Base-by-base conservation (phyloP, 768 basidiomycete genomes). In the Phaeolepiota aurea region DNA sequence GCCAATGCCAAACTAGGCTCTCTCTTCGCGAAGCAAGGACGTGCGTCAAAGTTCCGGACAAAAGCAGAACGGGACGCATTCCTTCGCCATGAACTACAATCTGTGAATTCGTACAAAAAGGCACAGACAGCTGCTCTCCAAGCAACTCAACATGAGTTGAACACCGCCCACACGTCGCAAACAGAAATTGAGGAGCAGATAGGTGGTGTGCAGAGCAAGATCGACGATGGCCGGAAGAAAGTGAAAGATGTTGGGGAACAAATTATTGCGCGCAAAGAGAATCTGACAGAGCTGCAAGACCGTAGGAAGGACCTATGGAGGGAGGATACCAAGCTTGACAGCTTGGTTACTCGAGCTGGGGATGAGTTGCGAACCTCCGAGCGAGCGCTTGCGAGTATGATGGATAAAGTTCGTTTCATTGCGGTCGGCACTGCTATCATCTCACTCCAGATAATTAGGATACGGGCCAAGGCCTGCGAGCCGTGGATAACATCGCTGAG, bases 371-470 rank as follows among this genome's bases (percentile, higher is more conserved):
- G 84, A 53, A 73, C 72, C 1, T 81, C 88, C 0, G 91, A 98
- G 61, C 69, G 92, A 40, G 65, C 62, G 10, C 64, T 98, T 21
- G 79, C 85, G 3, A 72, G 82, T 12, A 96, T 94, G 82, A 94
- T 98, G 89, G 96, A 99, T 59, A 91, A 92, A 69, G 92, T 89
- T 37, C 45, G 68, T n/a, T n/a, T n/a, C n/a, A n/a, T n/a, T 20
- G 11, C 3, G 10, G 13, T 18, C 28, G 13, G 9, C 18, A 15
- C 4, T 16, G 19, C 21, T 21, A 30, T 23, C 12, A 48, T 14
- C 11, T 37, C 51, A 39, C 23, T 15, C 25, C 35, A 36, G 13
- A 18, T 39, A 44, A 3, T 3, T 15, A 96, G 91, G 92, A 97
- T 54, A 98, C 94, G 0, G 87, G 87, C 1, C 74, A 76, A 43